Conservation (phyloP, 2,329 filamentous ascomycete genomes). For the Diaporthe nobilis region DNA sequence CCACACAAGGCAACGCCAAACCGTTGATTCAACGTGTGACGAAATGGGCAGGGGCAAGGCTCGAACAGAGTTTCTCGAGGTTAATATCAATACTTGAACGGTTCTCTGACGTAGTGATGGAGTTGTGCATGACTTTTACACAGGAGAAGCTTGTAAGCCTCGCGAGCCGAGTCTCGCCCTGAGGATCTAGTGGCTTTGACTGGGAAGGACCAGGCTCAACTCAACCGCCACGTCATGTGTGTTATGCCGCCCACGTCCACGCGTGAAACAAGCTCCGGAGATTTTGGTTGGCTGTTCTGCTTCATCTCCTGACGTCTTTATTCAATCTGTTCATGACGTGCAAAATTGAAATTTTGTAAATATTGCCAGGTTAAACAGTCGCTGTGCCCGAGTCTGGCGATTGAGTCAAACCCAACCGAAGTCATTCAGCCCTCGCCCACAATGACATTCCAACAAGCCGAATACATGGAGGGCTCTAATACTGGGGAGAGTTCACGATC, state of each 20-base stretch:
- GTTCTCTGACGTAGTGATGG: not conserved
- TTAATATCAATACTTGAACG: not conserved
- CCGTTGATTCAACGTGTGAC: not conserved
- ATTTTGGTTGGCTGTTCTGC: not conserved
- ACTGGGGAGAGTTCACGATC: slow-evolving; percentile 13
- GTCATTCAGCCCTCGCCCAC: not conserved
- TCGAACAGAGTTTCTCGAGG: not conserved
- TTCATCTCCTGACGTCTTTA: slow-evolving; percentile 3
- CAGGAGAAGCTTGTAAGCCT: slow-evolving; percentile 8
- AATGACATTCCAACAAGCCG: slow-evolving; percentile 21
- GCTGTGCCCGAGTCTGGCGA: not conserved
- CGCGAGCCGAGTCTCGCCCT: slow-evolving; percentile 12
- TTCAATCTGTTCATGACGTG: not conserved
- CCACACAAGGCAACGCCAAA: not conserved
- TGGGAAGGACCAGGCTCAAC: slow-evolving; percentile 18
- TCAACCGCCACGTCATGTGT: slow-evolving; percentile 24
- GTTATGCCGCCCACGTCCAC: slow-evolving; percentile 25
- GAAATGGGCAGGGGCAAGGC: not conserved
- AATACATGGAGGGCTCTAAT: not conserved
- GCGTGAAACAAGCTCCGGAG: slow-evolving; percentile 17
- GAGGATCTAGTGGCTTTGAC: slow-evolving; percentile 15
- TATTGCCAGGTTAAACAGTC: not conserved
- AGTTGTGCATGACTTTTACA: not conserved
- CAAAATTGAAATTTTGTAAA: not conserved
- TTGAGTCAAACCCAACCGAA: not conserved